These are phyloP conservation scores for Aspergillus leporis DNA, from an alignment of 495 filamentous ascomycete genomes.

Conservation along the genomic window DNA sequence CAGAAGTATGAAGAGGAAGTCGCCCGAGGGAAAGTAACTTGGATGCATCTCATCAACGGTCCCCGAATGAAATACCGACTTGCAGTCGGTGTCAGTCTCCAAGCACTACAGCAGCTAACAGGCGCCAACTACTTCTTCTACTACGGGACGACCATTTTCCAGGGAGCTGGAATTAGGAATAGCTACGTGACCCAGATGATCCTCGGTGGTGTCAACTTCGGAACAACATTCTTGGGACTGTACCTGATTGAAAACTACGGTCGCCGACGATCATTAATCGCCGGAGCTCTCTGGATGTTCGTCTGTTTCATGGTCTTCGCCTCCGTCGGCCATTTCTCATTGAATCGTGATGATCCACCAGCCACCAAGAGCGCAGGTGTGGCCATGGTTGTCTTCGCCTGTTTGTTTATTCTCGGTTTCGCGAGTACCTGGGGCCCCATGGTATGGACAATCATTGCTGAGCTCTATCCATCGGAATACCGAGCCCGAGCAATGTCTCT, in stretches of 20 bases:
- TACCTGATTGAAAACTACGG: constrained; percentile 70
- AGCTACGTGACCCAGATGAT: constrained; percentile 72
- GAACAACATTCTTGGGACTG: constrained; percentile 66
- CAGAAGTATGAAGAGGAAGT: constrained; percentile 57
- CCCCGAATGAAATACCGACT: constrained; percentile 70
- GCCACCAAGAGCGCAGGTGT: constrained; percentile 59
- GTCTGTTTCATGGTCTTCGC: constrained; percentile 71
- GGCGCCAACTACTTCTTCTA: constrained; percentile 67
- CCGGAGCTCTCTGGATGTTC: constrained; percentile 69
- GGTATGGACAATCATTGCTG: constrained; percentile 76
- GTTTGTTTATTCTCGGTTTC: constrained; percentile 58
- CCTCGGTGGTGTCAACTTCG: constrained; percentile 70
- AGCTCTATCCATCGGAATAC: constrained; percentile 76
- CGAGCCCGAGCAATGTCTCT: constrained; percentile 73
- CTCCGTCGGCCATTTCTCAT: constrained; percentile 64
- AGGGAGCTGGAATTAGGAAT: constrained; percentile 64
- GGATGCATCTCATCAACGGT: constrained; percentile 57
- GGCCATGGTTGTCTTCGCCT: constrained; percentile 70
- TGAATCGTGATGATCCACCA: constrained; percentile 52
- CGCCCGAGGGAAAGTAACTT: constrained; percentile 37
- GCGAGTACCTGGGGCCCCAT: constrained; percentile 81
- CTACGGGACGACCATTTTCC: constrained; percentile 71
- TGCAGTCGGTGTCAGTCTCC: constrained; percentile 62
- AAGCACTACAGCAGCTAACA: constrained; percentile 45
- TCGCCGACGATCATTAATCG: constrained; percentile 63